Evolutionary conservation across 306 rosid genomes (phyloP).

Genomic region (Dalbergia oliveri): DNA sequence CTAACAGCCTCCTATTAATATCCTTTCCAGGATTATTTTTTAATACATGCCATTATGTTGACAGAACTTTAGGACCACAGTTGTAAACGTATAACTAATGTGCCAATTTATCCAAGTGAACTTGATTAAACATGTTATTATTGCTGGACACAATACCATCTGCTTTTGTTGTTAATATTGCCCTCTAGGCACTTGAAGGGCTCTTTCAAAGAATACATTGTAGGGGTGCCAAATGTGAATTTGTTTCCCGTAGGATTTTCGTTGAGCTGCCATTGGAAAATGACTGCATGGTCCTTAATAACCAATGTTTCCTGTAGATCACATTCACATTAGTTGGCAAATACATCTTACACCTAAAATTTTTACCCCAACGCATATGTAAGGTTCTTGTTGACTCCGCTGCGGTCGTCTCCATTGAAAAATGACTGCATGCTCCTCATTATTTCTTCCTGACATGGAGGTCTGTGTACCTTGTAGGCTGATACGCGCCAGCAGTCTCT

Average conservation of each 20-base stretch:
- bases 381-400: too few relatives aligned
- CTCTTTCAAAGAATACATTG: neutral
- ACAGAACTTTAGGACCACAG: neutral
- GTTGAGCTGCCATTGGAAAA: neutral
- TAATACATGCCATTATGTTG: conserved; percentile 1
- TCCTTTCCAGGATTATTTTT: conserved; percentile 15
- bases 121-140: neutral
- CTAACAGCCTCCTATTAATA: conserved; percentile 2
- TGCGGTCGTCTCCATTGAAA: too few relatives aligned
- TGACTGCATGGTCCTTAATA: neutral
- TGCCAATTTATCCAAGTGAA: neutral
- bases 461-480: too few relatives aligned
- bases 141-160: neutral
- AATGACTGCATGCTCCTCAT: too few relatives aligned
- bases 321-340: too few relatives aligned
- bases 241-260: neutral
- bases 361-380: too few relatives aligned
- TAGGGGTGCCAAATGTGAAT: neutral
- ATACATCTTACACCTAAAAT: too few relatives aligned
- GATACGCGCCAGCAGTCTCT: too few relatives aligned
- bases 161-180: too few relatives aligned
- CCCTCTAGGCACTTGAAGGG: too few relatives aligned
- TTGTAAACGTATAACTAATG: neutral
- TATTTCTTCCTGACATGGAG: too few relatives aligned
- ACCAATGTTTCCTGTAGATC: too few relatives aligned